Evolutionary conservation across 495 filamentous ascomycete genomes (phyloP).

Genomic region (Aspergillus cristatus): DNA sequence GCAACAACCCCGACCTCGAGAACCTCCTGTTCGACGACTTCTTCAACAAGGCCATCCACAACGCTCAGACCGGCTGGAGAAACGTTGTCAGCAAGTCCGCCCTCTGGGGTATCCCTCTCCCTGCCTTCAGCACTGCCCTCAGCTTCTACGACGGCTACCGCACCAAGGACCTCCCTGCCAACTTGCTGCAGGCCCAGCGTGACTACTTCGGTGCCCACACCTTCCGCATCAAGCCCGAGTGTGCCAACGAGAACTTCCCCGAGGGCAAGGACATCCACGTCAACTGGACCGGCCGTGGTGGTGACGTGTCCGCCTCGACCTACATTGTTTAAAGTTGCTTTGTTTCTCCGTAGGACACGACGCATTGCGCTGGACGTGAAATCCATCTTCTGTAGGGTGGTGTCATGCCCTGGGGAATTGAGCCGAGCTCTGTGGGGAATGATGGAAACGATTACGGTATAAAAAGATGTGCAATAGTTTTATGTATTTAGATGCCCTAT

Average conservation of each 20-base stretch:
- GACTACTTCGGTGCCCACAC: conserved; percentile 99
- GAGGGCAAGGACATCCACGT: conserved; percentile 90
- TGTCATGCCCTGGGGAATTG: conserved; percentile 8
- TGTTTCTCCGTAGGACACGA: conserved; percentile 3
- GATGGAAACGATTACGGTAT: conserved; percentile 18
- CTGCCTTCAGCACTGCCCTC: conserved; percentile 91
- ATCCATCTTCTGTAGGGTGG: conserved; percentile 7
- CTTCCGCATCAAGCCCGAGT: conserved; percentile 93
- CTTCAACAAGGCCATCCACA: conserved; percentile 98
- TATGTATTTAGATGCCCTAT: conserved; percentile 15
- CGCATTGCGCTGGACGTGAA: conserved; percentile 23
- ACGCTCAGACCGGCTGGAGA: conserved; percentile 91
- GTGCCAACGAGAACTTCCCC: conserved; percentile 72
- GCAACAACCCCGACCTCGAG: conserved; percentile 88
- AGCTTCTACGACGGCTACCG: conserved; percentile 98
- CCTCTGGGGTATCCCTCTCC: conserved; percentile 87
- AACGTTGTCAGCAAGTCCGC: conserved; percentile 87
- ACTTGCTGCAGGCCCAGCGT: conserved; percentile 95
- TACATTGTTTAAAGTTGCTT: conserved; percentile 72
- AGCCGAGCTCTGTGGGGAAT: conserved; percentile 6
- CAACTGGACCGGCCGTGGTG: conserved; percentile 98
- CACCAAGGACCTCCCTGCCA: conserved; percentile 89
- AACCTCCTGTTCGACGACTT: conserved; percentile 98
- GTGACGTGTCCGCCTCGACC: conserved; percentile 92
- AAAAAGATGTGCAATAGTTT: conserved; percentile 3